phyloP scores from a whole-genome alignment of 805 yeast species.

The Candida nonsorbophila region DNA sequence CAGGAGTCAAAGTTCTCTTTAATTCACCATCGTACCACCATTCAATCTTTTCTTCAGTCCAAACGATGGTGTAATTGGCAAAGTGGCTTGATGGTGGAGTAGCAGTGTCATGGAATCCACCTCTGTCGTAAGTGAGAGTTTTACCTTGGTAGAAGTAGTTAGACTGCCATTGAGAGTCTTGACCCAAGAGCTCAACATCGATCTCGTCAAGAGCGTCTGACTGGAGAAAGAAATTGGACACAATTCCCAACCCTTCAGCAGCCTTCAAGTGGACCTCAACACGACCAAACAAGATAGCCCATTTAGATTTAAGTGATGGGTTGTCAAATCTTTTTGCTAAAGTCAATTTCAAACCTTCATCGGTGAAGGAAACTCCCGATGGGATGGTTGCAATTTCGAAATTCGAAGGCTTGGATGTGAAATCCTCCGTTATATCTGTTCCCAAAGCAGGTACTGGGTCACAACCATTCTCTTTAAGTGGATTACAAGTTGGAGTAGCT shows the following conservation, averaged over 20 bases:
- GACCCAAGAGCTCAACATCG: slow-evolving; percentile 81
- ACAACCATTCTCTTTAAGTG: slow-evolving; percentile 17
- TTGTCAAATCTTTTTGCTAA: slow-evolving; percentile 60
- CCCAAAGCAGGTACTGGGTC: slow-evolving; percentile 56
- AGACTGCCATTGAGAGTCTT: slow-evolving; percentile 72
- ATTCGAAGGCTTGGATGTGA: slow-evolving; percentile 40
- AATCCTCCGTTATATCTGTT: slow-evolving; percentile 46
- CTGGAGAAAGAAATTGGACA: slow-evolving; percentile 74
- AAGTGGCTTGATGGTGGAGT: slow-evolving; percentile 48
- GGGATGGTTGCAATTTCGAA: slow-evolving; percentile 40
- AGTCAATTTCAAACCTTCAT: slow-evolving; percentile 56
- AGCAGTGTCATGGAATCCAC: slow-evolving; percentile 55
- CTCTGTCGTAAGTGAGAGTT: slow-evolving; percentile 72
- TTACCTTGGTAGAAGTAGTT: slow-evolving; percentile 79
- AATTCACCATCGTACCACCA: slow-evolving; percentile 69
- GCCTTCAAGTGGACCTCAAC: slow-evolving; percentile 65
- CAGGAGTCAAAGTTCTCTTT: slow-evolving; percentile 56
- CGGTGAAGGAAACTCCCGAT: slow-evolving; percentile 24
- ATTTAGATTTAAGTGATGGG: slow-evolving; percentile 69
- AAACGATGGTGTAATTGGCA: slow-evolving; percentile 79
- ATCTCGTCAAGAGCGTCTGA: slow-evolving; percentile 82
- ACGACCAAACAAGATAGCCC: slow-evolving; percentile 83
- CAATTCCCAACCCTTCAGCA: slow-evolving; percentile 72
- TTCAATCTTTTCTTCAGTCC: slow-evolving; percentile 59
- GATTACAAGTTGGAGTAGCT: slow-evolving; percentile 17